phyloP scores from a whole-genome alignment of 495 filamentous ascomycete genomes.

The Diplogelasinospora grovesii region DNA sequence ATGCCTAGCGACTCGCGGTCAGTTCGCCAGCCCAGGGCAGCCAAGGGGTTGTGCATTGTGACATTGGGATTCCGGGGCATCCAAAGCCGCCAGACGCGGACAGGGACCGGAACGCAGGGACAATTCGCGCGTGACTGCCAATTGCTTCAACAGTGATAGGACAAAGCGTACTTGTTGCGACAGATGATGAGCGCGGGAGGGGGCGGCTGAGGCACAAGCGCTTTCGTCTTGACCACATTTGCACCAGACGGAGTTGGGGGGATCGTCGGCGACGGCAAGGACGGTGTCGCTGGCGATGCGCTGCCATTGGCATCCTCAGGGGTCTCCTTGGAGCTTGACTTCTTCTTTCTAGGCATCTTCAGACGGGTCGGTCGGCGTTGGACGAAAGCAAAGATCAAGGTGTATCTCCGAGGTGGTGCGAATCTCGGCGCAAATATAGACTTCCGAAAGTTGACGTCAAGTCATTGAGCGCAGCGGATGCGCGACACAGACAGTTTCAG shows the following conservation, averaged over 20 bases:
- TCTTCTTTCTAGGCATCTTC: conserved; percentile 18
- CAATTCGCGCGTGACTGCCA: no score
- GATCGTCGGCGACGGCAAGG: neutral
- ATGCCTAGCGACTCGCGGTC: conserved; percentile 43
- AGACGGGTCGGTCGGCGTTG: no score
- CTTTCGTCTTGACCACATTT: neutral
- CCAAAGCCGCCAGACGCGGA: neutral
- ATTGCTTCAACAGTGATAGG: no score
- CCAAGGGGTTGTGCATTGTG: no score
- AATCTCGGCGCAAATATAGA: no score
- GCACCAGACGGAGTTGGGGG: neutral
- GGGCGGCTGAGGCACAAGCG: neutral
- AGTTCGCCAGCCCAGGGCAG: neutral
- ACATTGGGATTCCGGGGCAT: no score
- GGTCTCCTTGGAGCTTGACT: conserved; percentile 2
- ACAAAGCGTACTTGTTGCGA: conserved; percentile 4
- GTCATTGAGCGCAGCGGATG: no score
- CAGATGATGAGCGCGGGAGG: neutral
- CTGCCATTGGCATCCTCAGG: conserved; percentile 1
- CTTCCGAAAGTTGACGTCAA: no score
- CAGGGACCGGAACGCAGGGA: no score
- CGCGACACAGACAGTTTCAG: no score
- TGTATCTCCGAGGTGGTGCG: no score
- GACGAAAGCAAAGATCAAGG: no score
- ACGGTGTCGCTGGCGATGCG: neutral